Evolutionary conservation across 495 filamentous ascomycete species (phyloP).

Genomic region (Penicillium soppii): DNA sequence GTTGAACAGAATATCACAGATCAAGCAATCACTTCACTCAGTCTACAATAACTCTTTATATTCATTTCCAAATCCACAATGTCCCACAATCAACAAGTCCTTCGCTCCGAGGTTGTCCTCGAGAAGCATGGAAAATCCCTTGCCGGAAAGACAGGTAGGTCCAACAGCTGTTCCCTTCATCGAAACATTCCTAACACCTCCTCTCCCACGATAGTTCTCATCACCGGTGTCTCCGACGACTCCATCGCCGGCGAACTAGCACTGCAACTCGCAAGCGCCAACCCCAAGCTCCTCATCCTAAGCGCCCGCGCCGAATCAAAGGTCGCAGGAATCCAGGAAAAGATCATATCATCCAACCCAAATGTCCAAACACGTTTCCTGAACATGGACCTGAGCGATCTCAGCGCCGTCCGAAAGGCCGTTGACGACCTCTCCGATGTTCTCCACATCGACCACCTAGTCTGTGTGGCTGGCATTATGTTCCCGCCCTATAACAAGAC

Average conservation of each 20-base stretch:
- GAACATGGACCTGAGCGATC: slow-evolving; percentile 16
- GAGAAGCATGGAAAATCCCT: slow-evolving; percentile 21
- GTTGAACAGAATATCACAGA: not conserved
- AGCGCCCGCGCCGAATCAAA: slow-evolving; percentile 18
- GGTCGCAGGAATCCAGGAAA: slow-evolving; percentile 5
- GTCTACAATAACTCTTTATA: not conserved
- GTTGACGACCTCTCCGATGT: slow-evolving; percentile 12
- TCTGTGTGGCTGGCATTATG: slow-evolving; percentile 21
- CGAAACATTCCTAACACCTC: no score
- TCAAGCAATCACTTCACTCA: not conserved
- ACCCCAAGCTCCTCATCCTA: slow-evolving; percentile 19
- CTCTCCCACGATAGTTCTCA: slow-evolving; percentile 10
- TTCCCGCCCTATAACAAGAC: slow-evolving; percentile 17
- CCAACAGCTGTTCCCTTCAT: not conserved
- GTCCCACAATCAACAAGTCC: slow-evolving; percentile 13
- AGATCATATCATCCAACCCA: slow-evolving; percentile 12
- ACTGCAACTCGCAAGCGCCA: slow-evolving; percentile 9
- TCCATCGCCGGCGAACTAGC: slow-evolving; percentile 24
- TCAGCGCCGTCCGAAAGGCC: slow-evolving; percentile 9
- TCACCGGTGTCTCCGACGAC: slow-evolving; percentile 20
- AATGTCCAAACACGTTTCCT: slow-evolving; percentile 18
- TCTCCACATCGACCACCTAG: slow-evolving; percentile 15
- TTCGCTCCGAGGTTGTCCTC: slow-evolving; percentile 20
- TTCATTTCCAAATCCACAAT: slow-evolving; percentile 1
- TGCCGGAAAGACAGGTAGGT: slow-evolving; percentile 19